Percentiles rank a stretch among this genome's conserved stretches.
These are phyloP conservation scores for Hypoxylon sp. DNA, from an alignment of 2,329 filamentous ascomycete genomes.

Conservation along the genomic window DNA sequence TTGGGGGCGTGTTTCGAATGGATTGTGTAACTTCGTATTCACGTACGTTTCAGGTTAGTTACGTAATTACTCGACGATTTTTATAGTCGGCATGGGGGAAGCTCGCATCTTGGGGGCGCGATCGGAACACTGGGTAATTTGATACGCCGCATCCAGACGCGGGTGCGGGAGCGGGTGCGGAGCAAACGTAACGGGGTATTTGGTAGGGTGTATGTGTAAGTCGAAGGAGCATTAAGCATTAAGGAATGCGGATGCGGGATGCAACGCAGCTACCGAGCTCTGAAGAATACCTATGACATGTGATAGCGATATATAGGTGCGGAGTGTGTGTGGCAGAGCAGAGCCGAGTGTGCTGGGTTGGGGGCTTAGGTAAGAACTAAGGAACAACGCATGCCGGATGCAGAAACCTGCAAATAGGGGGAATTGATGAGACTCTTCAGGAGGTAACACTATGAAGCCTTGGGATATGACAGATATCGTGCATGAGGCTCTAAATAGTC, in stretches of 20 bases:
- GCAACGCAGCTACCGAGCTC: neutral
- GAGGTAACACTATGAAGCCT: neutral
- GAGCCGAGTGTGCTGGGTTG: neutral
- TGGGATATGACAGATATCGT: neutral
- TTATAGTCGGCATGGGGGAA: neutral
- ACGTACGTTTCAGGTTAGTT: neutral
- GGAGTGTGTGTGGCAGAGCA: neutral
- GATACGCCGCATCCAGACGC: neutral
- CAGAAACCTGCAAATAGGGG: neutral
- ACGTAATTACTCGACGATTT: neutral
- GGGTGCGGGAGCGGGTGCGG: neutral
- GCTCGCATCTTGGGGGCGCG: neutral
- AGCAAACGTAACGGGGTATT: neutral
- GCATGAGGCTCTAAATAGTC: neutral
- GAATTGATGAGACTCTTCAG: too few relatives aligned
- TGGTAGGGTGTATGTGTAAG: neutral
- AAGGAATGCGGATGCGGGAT: neutral
- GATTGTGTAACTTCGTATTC: neutral
- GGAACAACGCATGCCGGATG: neutral
- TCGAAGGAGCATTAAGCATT: conserved; percentile 1
- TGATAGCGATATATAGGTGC: neutral
- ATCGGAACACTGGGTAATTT: neutral
- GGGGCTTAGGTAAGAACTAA: conserved; percentile 10
- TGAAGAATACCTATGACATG: neutral
- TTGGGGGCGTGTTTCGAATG: neutral